These are phyloP conservation scores for Auriscalpium orientale DNA, from an alignment of 768 basidiomycete genomes.

Conservation along the genomic window DNA sequence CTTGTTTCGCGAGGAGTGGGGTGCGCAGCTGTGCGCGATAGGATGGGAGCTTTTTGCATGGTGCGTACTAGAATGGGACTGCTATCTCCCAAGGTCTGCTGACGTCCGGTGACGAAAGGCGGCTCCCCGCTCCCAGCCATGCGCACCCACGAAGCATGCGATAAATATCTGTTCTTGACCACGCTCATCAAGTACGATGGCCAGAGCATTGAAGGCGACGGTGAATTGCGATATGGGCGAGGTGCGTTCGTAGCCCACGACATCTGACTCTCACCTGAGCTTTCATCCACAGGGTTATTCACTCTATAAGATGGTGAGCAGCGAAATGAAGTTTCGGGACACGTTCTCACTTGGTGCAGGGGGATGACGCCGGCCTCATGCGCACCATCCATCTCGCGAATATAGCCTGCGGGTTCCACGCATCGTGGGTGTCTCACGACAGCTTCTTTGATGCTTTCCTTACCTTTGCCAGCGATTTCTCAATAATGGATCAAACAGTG, in stretches of 20 bases:
- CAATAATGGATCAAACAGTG: slow-evolving; percentile 59
- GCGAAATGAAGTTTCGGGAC: not conserved
- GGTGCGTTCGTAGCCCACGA: slow-evolving; percentile 11
- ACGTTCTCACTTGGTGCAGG: slow-evolving; percentile 8
- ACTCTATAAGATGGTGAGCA: slow-evolving; percentile 21
- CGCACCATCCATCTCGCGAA: slow-evolving; percentile 31
- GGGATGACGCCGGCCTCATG: slow-evolving; percentile 26
- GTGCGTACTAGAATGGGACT: no score
- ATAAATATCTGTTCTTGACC: no score
- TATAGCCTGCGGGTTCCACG: slow-evolving; percentile 65
- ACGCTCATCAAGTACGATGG: not conserved
- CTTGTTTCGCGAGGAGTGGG: not conserved
- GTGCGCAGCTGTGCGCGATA: not conserved
- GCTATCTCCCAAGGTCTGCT: not conserved
- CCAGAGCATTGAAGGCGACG: slow-evolving; percentile 16
- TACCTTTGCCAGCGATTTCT: slow-evolving; percentile 40
- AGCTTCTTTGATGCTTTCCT: not conserved
- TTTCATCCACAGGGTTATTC: slow-evolving; percentile 19
- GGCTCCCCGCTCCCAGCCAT: no score
- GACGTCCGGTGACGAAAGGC: no score
- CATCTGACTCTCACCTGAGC: not conserved
- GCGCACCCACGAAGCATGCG: no score
- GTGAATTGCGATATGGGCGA: slow-evolving; percentile 29
- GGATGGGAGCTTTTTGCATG: no score
- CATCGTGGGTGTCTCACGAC: slow-evolving; percentile 32